phyloP scores from a whole-genome alignment of 176 grass and related monocot genomes.

The Rhynchospora pubera region DNA sequence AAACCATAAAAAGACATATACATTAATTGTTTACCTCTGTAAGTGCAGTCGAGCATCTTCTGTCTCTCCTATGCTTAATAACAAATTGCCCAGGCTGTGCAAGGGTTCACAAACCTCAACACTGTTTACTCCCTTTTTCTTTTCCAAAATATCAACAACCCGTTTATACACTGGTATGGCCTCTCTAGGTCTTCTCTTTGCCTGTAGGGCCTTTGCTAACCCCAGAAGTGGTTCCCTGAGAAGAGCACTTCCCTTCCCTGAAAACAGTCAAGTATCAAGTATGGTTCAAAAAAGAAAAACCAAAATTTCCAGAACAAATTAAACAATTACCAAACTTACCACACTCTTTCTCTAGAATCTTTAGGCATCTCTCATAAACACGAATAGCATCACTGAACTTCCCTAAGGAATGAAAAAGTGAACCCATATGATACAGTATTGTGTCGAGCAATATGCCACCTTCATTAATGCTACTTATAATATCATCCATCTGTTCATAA shows the following conservation, averaged over 20 bases:
- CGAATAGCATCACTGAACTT: constrained; percentile 34
- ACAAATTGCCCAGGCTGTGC: constrained; percentile 29
- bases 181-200: constrained; percentile 22
- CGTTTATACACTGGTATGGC: constrained; percentile 32
- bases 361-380: constrained; percentile 31
- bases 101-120: constrained; percentile 27
- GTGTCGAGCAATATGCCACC: constrained; percentile 20
- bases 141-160: constrained; percentile 32
- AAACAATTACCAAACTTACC: background rate
- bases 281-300: background rate
- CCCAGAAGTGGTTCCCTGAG: constrained; percentile 34
- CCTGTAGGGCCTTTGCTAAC: constrained; percentile 31
- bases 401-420: constrained; percentile 25
- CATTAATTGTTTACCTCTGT: constrained; percentile 14
- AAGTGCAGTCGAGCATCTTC: constrained; percentile 29
- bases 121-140: constrained; percentile 20
- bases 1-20: background rate
- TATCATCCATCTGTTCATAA: constrained; percentile 27
- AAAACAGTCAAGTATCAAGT: background rate
- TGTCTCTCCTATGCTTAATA: constrained; percentile 26
- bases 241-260: constrained; percentile 27
- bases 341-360: constrained; percentile 27
- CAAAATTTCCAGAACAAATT: background rate
- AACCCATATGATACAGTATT: constrained; percentile 34
- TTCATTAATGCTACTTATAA: constrained; percentile 21